Evolutionary conservation across 1,139 yeast species (phyloP), one percentile per base, ranked within the genome.

Genomic region (Taiozyma onychis): DNA sequence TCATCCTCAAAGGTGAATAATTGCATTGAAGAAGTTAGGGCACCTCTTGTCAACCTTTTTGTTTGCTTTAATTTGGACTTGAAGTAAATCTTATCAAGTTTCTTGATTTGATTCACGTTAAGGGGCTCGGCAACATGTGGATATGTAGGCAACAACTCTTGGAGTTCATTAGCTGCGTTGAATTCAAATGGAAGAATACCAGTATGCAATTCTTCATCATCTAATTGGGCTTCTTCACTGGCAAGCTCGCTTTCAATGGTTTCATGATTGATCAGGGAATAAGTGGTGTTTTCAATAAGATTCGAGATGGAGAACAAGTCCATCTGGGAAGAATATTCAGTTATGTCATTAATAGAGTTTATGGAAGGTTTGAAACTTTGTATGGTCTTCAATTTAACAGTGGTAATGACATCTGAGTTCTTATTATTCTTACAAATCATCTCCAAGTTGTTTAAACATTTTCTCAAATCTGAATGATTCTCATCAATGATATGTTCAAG

Each of bases 391-490:
- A 51, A 3, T 8, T 28, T 37, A 7, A 51, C 49, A 5, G 14
- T 16, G 2, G 39, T 24, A 2, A 43, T 26, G 2, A 42, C 22
- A 2, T 35, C 44, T 14, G 13, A 14, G 11, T n/a, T 18, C 2
- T 35, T 22, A 3, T 41, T 37, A 6, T 34, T 35, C 48, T 74
- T 78, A 57, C 87, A 83, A 56, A 81, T 57, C 54, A 78, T 73
- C 62, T 88, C 95, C 41, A 85, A 70, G 7, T 72, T 69, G 62
- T 76, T 71, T 11, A 88, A 64, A 27, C 80, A 72, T 51, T 71
- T 72, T 46, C 95, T 70, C 21, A 88, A 63, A 63, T 88, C 95
- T 44, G 64, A 63, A 11, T 69, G 57, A 43, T 63, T 59, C 1
- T 66, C 64, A 21, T 62, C 57, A 0, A 80, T 62, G 0, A 83